Evolutionary conservation across 192 early-diverging fungal species (phyloP).

Genomic region (Coemansia guatemalensis): DNA sequence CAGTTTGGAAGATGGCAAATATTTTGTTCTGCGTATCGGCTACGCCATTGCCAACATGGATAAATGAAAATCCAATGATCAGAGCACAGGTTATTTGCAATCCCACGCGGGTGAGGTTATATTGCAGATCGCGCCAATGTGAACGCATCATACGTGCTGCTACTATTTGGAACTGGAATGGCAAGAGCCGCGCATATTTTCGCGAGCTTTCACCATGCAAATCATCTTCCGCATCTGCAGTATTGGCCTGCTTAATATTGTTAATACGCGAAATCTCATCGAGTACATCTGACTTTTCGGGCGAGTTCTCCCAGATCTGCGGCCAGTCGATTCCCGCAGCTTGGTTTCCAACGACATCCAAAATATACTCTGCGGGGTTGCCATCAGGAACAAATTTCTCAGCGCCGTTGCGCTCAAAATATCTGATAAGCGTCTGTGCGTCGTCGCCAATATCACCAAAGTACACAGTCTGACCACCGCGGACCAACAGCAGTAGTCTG

Average conservation of each 20-base stretch:
- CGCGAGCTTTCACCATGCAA: constrained; percentile 30
- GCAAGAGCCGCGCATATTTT: constrained; percentile 52
- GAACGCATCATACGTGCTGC: constrained; percentile 61
- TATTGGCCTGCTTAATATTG: constrained; percentile 43
- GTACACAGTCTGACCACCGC: too few species aligned
- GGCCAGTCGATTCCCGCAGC: constrained; percentile 62
- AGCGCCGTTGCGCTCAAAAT: constrained; percentile 80
- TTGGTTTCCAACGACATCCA: constrained; percentile 67
- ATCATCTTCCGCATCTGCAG: not conserved
- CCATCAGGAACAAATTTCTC: constrained; percentile 61
- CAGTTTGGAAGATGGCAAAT: constrained; percentile 72
- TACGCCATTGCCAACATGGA: constrained; percentile 56
- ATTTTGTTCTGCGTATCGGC: constrained; percentile 65
- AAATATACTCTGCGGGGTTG: too few species aligned
- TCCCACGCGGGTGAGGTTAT: constrained; percentile 70
- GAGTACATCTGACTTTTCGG: constrained; percentile 43
- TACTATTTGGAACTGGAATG: constrained; percentile 60
- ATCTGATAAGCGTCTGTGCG: constrained; percentile 61
- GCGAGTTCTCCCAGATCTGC: constrained; percentile 65
- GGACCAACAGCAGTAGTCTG: constrained; percentile 64
- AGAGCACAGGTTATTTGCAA: constrained; percentile 60
- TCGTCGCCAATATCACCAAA: constrained; percentile 76
- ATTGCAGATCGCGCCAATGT: constrained; percentile 73
- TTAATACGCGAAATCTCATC: constrained; percentile 60
- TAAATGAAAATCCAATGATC: constrained; percentile 74